phyloP scores from a whole-genome alignment of 805 yeast genomes.

The Dipodascus albidus region DNA sequence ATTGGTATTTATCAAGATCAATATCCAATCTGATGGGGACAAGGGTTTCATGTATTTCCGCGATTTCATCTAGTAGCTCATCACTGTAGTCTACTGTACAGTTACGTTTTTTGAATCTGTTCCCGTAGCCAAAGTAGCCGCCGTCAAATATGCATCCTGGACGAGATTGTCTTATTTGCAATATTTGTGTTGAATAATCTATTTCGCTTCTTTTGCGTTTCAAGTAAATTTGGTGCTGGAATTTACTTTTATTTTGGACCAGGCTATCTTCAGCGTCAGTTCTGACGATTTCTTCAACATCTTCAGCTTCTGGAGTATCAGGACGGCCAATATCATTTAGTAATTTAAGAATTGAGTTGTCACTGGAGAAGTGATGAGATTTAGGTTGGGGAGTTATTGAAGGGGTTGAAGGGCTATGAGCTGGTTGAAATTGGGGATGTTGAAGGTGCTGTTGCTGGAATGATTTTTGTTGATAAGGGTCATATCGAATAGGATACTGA shows the following conservation, averaged over 20 bases:
- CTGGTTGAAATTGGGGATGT: neutral
- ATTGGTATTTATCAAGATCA: constrained; percentile 68
- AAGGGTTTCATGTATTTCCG: constrained; percentile 41
- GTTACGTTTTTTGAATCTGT: constrained; percentile 32
- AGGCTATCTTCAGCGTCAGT: constrained; percentile 4
- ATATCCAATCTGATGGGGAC: constrained; percentile 83
- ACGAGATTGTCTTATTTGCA: constrained; percentile 27
- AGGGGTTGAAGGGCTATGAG: neutral
- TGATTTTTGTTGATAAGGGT: neutral
- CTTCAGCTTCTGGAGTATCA: constrained; percentile 11
- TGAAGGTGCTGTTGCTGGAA: neutral
- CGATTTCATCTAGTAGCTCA: constrained; percentile 30
- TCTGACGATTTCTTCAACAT: constrained; percentile 13
- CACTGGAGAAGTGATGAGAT: neutral
- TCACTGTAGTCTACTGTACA: constrained; percentile 34
- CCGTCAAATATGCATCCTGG: constrained; percentile 69
- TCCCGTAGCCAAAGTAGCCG: constrained; percentile 92
- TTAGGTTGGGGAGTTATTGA: neutral
- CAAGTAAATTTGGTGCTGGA: constrained; percentile 1
- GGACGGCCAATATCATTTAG: constrained; percentile 2
- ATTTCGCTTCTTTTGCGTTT: constrained; percentile 29
- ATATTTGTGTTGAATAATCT: constrained; percentile 35
- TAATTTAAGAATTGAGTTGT: neutral
- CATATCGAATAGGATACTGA: neutral
- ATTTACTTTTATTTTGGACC: neutral